Evolutionary conservation across 2,329 filamentous ascomycete species (phyloP).

Genomic region (Ceratocystis albifundus): DNA sequence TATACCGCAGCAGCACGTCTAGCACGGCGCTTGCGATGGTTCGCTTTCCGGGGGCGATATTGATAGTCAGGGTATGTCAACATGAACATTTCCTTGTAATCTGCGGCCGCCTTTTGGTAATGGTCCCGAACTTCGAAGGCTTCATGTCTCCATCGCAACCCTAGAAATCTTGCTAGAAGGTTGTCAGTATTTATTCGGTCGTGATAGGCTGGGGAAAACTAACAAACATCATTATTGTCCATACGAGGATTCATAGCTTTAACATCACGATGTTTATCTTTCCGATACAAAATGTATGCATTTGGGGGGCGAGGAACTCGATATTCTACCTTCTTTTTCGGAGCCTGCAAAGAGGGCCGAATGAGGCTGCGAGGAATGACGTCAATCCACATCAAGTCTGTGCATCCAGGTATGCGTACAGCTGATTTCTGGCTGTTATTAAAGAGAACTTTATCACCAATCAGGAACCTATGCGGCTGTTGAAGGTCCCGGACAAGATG

Average conservation of each 20-base stretch:
- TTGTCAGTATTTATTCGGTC: background rate
- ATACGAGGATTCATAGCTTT: constrained; percentile 4
- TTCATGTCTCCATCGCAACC: constrained; percentile 13
- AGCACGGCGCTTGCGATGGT: constrained; percentile 12
- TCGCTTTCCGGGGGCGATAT: constrained; percentile 13
- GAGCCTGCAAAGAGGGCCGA: background rate
- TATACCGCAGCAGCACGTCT: background rate
- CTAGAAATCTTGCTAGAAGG: constrained; percentile 14
- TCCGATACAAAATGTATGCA: constrained; percentile 19
- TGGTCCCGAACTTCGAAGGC: background rate
- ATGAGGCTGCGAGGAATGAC: background rate
- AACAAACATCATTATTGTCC: constrained; percentile 20
- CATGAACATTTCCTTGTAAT: constrained; percentile 18
- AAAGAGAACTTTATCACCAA: constrained; percentile 7
- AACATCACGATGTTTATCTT: constrained; percentile 15
- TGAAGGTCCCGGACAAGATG: constrained; percentile 5
- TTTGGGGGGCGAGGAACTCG: constrained; percentile 17
- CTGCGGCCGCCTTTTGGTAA: constrained; percentile 5
- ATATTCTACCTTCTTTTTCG: background rate
- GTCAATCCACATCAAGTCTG: background rate
- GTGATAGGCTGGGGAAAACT: background rate
- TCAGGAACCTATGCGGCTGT: constrained; percentile 12
- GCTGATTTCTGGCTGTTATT: background rate
- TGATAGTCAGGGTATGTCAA: constrained; percentile 15
- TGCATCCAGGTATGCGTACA: constrained; percentile 7